Conservation (phyloP, 169 alveolate species). For the Plasmodium malariae region DNA sequence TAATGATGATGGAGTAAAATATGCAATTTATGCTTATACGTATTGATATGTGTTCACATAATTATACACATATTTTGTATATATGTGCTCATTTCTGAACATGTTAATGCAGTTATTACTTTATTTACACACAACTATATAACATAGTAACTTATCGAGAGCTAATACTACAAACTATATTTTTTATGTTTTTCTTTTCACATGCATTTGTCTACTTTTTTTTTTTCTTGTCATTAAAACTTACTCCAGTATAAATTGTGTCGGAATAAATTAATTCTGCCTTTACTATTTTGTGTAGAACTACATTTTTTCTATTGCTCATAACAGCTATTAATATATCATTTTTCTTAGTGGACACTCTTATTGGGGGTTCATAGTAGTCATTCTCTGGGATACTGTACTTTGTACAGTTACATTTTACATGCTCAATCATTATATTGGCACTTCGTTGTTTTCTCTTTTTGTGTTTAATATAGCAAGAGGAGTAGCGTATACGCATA, state of each 20-base stretch:
- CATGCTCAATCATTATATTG: conserved; percentile 33
- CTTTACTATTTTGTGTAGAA: conserved; percentile 34
- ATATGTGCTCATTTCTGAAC: too few relatives aligned
- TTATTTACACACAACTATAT: too few relatives aligned
- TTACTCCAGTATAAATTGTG: conserved; percentile 39
- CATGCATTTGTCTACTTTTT: too few relatives aligned
- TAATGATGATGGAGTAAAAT: too few relatives aligned
- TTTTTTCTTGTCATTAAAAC: conserved; percentile 7
- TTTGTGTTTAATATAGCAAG: background rate
- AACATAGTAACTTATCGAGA: too few relatives aligned
- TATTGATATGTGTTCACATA: too few relatives aligned
- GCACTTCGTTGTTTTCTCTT: background rate
- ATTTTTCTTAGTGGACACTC: conserved; percentile 19
- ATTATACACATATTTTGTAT: too few relatives aligned
- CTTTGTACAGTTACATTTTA: conserved; percentile 53
- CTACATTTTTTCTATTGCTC: conserved; percentile 21
- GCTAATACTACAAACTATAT: too few relatives aligned
- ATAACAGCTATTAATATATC: conserved; percentile 53
- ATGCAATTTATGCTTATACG: too few relatives aligned
- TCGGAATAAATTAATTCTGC: conserved; percentile 19
- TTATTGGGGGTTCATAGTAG: conserved; percentile 42
- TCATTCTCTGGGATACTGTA: conserved; percentile 51
- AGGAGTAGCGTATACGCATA: background rate
- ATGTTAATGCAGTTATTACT: too few relatives aligned
- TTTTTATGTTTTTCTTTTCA: too few relatives aligned